These are phyloP conservation scores for Collybia sordida DNA, from an alignment of 768 basidiomycete genomes.

Conservation along the genomic window DNA sequence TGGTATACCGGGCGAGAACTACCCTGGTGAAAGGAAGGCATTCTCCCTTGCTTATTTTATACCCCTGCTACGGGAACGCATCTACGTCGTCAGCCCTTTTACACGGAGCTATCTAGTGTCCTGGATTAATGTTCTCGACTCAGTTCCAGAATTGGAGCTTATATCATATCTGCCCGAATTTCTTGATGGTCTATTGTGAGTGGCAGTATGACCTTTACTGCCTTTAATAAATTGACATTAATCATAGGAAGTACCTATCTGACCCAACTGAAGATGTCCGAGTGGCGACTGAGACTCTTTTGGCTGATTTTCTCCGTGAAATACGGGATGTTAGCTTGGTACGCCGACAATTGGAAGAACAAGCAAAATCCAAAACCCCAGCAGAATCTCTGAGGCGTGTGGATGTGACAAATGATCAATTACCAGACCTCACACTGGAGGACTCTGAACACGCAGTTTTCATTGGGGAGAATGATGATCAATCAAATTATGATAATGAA, in stretches of 20 bases:
- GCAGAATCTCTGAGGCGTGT: constrained; percentile 41
- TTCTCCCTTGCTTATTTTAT: constrained; percentile 96
- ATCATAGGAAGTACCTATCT: constrained; percentile 83
- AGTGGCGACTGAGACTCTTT: constrained; percentile 84
- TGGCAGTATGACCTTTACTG: constrained; percentile 10
- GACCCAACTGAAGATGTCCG: constrained; percentile 94
- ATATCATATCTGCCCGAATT: constrained; percentile 95
- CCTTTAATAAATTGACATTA: constrained; percentile 6
- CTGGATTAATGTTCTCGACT: constrained; percentile 95
- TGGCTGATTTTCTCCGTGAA: constrained; percentile 89
- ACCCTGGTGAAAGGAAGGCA: constrained; percentile 58
- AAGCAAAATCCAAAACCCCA: constrained; percentile 41
- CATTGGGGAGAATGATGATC: constrained; percentile 50
- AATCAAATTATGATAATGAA: constrained; percentile 39
- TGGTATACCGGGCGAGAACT: constrained; percentile 39
- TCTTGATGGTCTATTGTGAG: constrained; percentile 88
- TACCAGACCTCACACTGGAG: constrained; percentile 59
- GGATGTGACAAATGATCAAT: constrained; percentile 46
- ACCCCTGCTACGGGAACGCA: constrained; percentile 88
- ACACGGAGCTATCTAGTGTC: constrained; percentile 95
- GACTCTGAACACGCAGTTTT: constrained; percentile 59
- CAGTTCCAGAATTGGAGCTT: constrained; percentile 94
- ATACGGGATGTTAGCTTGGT: constrained; percentile 83
- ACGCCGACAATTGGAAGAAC: constrained; percentile 62
- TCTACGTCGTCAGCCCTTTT: constrained; percentile 94